Percentiles rank a stretch among this genome's conserved stretches.
Conservation (phyloP, 441 rosid genomes). For the Jatropha multifida region DNA sequence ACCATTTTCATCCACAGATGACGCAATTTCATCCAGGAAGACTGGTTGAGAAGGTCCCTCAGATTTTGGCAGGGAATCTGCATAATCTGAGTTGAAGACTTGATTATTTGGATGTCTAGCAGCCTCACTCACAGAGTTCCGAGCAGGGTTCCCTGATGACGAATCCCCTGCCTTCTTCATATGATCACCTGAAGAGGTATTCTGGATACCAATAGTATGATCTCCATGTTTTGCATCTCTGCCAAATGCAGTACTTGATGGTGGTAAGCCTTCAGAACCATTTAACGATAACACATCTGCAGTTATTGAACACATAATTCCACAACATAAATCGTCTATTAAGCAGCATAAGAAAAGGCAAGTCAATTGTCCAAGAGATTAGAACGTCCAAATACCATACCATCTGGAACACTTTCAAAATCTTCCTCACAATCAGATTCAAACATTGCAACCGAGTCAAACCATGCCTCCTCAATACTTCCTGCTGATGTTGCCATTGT, state of each 20-base stretch:
- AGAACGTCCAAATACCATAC: slow-evolving; percentile 39
- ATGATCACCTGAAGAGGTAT: slow-evolving; percentile 31
- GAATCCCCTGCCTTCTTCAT: slow-evolving; percentile 42
- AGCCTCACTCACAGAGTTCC: slow-evolving; percentile 37
- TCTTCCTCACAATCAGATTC: slow-evolving; percentile 87
- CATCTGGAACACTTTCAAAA: slow-evolving; percentile 72
- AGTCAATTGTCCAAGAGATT: neutral
- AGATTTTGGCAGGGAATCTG: slow-evolving; percentile 33
- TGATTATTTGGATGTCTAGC: slow-evolving; percentile 30
- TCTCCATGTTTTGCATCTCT: slow-evolving; percentile 43
- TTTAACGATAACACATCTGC: slow-evolving; percentile 61
- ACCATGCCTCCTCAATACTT: slow-evolving; percentile 72
- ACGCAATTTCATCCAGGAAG: slow-evolving; percentile 55
- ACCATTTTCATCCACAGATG: slow-evolving; percentile 53
- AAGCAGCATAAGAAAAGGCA: slow-evolving; percentile 6
- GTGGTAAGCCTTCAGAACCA: slow-evolving; percentile 55
- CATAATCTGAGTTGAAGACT: slow-evolving; percentile 28
- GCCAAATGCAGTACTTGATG: slow-evolving; percentile 40
- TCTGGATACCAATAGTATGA: slow-evolving; percentile 22
- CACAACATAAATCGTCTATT: slow-evolving; percentile 6
- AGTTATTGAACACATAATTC: slow-evolving; percentile 15
- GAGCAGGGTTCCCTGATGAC: slow-evolving; percentile 42
- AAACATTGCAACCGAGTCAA: slow-evolving; percentile 53
- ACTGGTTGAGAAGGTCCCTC: slow-evolving; percentile 44
- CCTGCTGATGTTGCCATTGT: slow-evolving; percentile 37